Evolutionary conservation across 148 eudicot species (phyloP).

Genomic region (Rhododendron kiyosumense): DNA sequence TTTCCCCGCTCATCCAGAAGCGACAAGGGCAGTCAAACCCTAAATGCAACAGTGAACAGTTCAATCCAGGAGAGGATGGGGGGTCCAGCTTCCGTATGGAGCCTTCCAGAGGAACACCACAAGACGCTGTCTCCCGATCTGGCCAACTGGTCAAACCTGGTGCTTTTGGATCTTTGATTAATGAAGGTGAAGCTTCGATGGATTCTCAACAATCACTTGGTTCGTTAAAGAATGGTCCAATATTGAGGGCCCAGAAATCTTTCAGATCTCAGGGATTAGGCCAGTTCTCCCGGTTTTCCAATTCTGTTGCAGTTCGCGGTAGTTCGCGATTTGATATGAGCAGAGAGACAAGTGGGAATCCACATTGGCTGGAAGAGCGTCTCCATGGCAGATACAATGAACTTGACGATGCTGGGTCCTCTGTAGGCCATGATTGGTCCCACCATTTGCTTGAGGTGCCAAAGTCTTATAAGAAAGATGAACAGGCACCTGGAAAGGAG

Average conservation of each 20-base stretch:
- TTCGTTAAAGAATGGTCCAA: slow-evolving; percentile 25
- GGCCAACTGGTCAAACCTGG: slow-evolving; percentile 17
- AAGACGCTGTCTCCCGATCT: slow-evolving; percentile 20
- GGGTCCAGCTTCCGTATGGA: slow-evolving; percentile 44
- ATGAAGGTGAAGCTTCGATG: slow-evolving; percentile 20
- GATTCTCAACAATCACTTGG: slow-evolving; percentile 19
- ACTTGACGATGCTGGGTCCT: slow-evolving; percentile 30
- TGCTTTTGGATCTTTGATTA: slow-evolving; percentile 18
- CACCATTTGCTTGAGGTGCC: slow-evolving; percentile 42
- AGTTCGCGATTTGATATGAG: slow-evolving; percentile 38
- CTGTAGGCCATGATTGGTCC: slow-evolving; percentile 29
- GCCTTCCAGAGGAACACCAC: slow-evolving; percentile 26
- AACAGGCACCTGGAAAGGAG: slow-evolving; percentile 26
- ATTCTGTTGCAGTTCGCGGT: slow-evolving; percentile 43
- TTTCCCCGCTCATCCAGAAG: slow-evolving; percentile 32
- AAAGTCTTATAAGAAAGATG: slow-evolving; percentile 31
- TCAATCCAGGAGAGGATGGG: slow-evolving; percentile 42
- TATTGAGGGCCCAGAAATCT: slow-evolving; percentile 37
- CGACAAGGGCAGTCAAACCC: slow-evolving; percentile 38
- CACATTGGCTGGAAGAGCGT: slow-evolving; percentile 42
- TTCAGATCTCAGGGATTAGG: slow-evolving; percentile 31
- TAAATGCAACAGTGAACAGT: slow-evolving; percentile 50
- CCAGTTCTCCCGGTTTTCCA: slow-evolving; percentile 51
- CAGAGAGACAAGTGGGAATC: slow-evolving; percentile 27
- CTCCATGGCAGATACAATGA: slow-evolving; percentile 21